Evolutionary conservation across 2,329 filamentous ascomycete species (phyloP).

Genomic region (Fusarium hainanense): DNA sequence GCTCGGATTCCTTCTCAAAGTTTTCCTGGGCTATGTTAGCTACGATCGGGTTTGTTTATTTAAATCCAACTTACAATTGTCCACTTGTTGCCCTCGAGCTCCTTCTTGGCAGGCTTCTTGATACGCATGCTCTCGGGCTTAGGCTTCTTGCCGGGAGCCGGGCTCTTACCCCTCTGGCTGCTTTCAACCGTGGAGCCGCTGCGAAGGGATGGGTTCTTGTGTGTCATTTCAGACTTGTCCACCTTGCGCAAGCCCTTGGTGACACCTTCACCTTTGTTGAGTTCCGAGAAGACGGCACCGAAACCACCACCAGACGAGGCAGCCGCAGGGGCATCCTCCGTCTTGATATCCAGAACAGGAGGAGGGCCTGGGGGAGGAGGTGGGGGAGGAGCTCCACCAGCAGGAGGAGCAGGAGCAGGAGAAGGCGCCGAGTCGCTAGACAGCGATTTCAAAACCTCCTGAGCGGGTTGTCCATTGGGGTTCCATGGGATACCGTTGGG

Average conservation of each 20-base stretch:
- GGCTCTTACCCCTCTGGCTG: slow-evolving; percentile 78
- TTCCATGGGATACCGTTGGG: slow-evolving; percentile 88
- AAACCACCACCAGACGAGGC: slow-evolving; percentile 78
- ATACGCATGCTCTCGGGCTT: slow-evolving; percentile 87
- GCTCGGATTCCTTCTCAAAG: slow-evolving; percentile 78
- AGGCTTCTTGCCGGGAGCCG: slow-evolving; percentile 86
- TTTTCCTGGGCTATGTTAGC: slow-evolving; percentile 73
- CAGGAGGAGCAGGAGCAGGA: slow-evolving; percentile 64
- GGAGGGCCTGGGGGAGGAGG: slow-evolving; percentile 72
- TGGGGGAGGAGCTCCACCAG: slow-evolving; percentile 61
- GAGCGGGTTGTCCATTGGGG: slow-evolving; percentile 75
- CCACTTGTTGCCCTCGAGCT: slow-evolving; percentile 93
- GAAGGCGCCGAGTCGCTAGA: slow-evolving; percentile 49
- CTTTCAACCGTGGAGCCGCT: slow-evolving; percentile 76
- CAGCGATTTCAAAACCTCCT: slow-evolving; percentile 72
- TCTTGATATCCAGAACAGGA: slow-evolving; percentile 70
- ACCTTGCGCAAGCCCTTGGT: slow-evolving; percentile 93
- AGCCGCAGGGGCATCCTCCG: slow-evolving; percentile 48
- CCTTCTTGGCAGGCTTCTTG: slow-evolving; percentile 83
- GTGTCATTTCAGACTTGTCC: slow-evolving; percentile 95
- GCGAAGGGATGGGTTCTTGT: slow-evolving; percentile 93
- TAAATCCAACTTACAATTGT: slow-evolving; percentile 69
- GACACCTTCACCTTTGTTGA: slow-evolving; percentile 90
- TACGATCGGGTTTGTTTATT: background rate
- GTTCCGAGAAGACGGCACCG: slow-evolving; percentile 87